These are phyloP conservation scores for Isatis tinctoria DNA, from an alignment of 345 rosid genomes.

Conservation along the genomic window DNA sequence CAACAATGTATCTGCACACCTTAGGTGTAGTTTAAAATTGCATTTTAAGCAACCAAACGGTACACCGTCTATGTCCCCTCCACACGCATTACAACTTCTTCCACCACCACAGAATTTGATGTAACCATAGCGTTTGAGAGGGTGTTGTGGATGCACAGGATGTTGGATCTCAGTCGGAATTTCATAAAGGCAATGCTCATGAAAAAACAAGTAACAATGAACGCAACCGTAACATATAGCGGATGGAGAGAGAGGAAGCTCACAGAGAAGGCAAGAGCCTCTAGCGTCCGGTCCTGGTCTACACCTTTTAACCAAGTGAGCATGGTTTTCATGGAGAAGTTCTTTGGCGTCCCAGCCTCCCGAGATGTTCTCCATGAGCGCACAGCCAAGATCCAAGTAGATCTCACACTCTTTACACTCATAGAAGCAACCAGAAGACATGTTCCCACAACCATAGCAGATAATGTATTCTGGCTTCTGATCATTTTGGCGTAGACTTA, in stretches of 20 bases:
- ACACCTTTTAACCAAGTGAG: neutral
- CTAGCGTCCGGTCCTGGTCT: neutral
- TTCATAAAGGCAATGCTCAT: neutral
- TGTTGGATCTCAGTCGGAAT: neutral
- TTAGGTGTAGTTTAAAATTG: neutral
- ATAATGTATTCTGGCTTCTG: neutral
- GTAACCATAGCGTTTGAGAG: constrained; percentile 14
- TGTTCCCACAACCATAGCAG: neutral
- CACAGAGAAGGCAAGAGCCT: neutral
- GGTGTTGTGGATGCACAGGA: constrained; percentile 12
- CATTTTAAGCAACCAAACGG: constrained; percentile 12
- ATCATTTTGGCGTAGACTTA: neutral
- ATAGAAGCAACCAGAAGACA: neutral
- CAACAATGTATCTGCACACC: constrained; percentile 3
- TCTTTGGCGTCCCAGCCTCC: neutral
- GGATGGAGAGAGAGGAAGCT: neutral
- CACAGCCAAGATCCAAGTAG: constrained; percentile 10
- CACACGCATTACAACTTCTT: neutral
- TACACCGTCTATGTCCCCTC: neutral
- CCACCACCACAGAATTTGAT: neutral
- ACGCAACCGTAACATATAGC: constrained; percentile 6
- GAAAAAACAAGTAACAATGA: constrained; percentile 1
- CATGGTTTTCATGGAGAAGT: neutral
- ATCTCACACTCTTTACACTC: constrained; percentile 12
- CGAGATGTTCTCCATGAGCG: neutral